Evolutionary conservation across 176 grass and related monocot genomes (phyloP).

Genomic region (Luzula sylvatica): DNA sequence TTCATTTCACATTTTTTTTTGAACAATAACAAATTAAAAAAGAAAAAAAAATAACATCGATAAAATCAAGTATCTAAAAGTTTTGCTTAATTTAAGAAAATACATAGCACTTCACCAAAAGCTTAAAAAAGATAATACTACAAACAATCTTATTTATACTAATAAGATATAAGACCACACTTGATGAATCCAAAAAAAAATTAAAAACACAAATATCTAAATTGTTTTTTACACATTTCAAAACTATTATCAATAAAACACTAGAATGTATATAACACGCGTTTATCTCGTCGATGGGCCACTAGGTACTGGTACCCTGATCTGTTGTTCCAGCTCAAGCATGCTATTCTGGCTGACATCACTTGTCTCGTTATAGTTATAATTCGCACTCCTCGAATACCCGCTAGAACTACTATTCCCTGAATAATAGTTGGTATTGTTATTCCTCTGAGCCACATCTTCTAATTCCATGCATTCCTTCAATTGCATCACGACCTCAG

Average conservation of each 20-base stretch:
- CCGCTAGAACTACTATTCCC: not conserved
- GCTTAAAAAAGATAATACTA: too few relatives aligned
- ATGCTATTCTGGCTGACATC: slow-evolving; percentile 15
- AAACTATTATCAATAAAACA: not conserved
- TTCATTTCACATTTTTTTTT: too few relatives aligned
- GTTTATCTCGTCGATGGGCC: slow-evolving; percentile 29
- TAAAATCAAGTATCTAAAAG: not conserved
- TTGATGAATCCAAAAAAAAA: too few relatives aligned
- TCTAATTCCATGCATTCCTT: slow-evolving; percentile 35
- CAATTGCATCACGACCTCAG: slow-evolving; percentile 26
- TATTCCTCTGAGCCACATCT: not conserved
- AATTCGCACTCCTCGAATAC: not conserved
- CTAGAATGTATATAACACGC: not conserved
- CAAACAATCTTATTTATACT: too few relatives aligned
- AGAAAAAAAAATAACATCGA: not conserved
- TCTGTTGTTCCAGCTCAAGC: slow-evolving; percentile 23
- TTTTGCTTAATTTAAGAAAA: not conserved
- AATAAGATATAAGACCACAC: too few relatives aligned
- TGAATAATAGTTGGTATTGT: not conserved
- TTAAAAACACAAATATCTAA: too few relatives aligned
- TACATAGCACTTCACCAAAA: not conserved
- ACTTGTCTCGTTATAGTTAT: not conserved
- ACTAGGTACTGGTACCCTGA: slow-evolving; percentile 16
- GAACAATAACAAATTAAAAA: too few relatives aligned
- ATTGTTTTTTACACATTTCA: too few relatives aligned